Conservation (phyloP, 306 rosid genomes). For the Astragalus glycyphyllos region DNA sequence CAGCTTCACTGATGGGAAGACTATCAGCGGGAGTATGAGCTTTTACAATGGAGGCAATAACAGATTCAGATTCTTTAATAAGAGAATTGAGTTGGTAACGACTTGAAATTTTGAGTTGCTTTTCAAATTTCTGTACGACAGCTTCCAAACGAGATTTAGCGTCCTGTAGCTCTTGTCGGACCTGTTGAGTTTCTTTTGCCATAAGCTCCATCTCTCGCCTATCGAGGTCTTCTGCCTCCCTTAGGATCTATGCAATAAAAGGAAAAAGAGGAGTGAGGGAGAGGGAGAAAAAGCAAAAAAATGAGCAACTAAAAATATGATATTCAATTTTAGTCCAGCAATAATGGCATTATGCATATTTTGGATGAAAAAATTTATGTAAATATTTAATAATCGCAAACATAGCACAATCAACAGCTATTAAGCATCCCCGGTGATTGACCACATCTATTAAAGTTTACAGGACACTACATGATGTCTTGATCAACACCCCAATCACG, state of each 20-base stretch:
- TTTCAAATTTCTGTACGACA: slow-evolving; percentile 69
- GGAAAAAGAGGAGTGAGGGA: background rate
- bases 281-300: background rate
- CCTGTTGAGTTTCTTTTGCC: slow-evolving; percentile 66
- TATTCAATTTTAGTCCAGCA: slow-evolving; percentile 9
- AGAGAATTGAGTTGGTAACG: slow-evolving; percentile 61
- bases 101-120: slow-evolving; percentile 56
- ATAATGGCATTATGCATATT: background rate
- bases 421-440: slow-evolving; percentile 25
- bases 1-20: slow-evolving; percentile 48
- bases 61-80: slow-evolving; percentile 76
- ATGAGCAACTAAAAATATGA: slow-evolving; percentile 35
- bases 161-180: slow-evolving; percentile 62
- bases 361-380: slow-evolving; percentile 1
- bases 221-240: slow-evolving; percentile 88
- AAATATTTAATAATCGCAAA: slow-evolving; percentile 15
- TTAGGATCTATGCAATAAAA: slow-evolving; percentile 63
- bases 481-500: slow-evolving; percentile 5
- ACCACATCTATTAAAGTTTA: slow-evolving; percentile 15
- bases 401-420: slow-evolving; percentile 14
- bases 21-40: slow-evolving; percentile 54
- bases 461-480: background rate
- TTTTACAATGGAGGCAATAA: slow-evolving; percentile 70
- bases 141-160: slow-evolving; percentile 72
- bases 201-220: slow-evolving; percentile 67